Evolutionary conservation across 306 rosid species (phyloP), one percentile per base, ranked within the genome.

Genomic region (Rubus parviflorus): DNA sequence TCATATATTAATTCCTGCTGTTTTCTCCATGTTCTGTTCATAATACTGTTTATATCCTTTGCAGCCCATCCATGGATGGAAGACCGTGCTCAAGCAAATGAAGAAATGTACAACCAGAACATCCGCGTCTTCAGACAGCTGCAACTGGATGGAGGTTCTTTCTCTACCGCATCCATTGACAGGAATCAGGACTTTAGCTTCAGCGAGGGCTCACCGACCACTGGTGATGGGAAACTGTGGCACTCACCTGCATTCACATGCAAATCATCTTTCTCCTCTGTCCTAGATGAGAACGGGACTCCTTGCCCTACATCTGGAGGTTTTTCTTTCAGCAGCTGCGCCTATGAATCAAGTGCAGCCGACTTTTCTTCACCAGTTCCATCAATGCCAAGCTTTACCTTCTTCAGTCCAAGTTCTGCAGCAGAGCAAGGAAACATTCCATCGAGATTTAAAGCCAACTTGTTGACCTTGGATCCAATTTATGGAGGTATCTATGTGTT

Each of bases 31-130:
- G 46, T 68, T 46, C 16, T 49, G 61, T 30, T 42, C 57, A 16
- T 73, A 74, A 54, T 54, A 64, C 4, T 66, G 45, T 23, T 75
- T 20, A 25, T 14, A 56, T 57, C 42, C 37, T 62, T 20, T 49
- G 70, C 87, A 92, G 97, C 80, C 65, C 97, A 92, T 85, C 77
- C 87, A 81, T 92, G 94, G 97, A 86, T 92, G 93, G 83, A 86
- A 72, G 82, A 81, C 82, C 74, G 77, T 82, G 80, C 70, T n/a
- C 56, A 61, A 68, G 65, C 42, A n/a, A 68, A 68, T 71, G 71
- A 56, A 80, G 84, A 77, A 80, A 25, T 47, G 11, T 20, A 61
- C 41, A 41, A 62, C 41, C 73, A 61, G 66, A 47, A 75, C 14
- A 41, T 23, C 66, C 60, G 40, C 47, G 66, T 68, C 65, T 30